Base-by-base conservation (phyloP, 2,329 filamentous ascomycete species). In the Periconia digitata region DNA sequence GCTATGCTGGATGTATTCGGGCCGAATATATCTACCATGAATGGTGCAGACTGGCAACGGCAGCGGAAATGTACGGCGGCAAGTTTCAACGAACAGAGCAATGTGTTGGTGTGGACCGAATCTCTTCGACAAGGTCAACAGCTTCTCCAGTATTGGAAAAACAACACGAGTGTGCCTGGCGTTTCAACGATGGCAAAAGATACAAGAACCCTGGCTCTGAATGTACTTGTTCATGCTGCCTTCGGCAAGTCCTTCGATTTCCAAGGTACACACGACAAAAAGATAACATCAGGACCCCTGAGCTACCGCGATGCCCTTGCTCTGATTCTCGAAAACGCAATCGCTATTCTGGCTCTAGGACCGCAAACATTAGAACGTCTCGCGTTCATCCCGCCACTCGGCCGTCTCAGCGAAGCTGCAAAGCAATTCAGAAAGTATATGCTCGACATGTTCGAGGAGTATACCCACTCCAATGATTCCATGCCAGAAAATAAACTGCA, bases 151-250 rank as follows among this genome's bases (percentile, higher is more conserved):
- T 59, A 59, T 40, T 63, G 58, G 59, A 29, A 38, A 7, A 15
- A 51, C 8, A 29, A 41, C 12, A 13, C 18, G 10, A 12, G 2
- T 12, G 5, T 6, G 18, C 16, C 47, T 15, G 41, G 45, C 16
- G 36, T 56, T 16, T 3, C 37, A 15, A 39, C 16, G 8, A 39
- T 51, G 50, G 15, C 52, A 58, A 8, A 64, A 12, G 48, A 73
- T 40, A 55, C 58, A 7, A 36, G 46, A 3, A 64, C 63, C 12
- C 44, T 72, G 38, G 63, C 35, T 5, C 10, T 20, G 18, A 3
- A 71, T 44, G 58, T 72, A 6, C 52, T 72, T 15, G 63, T 56
- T 7, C 47, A 55, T 7, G 64, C 59, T 8, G 68, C 62, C 1
- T 67, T 66, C 40, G 59, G 66, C 2, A 23, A 32, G 15, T 27